These are phyloP conservation scores for Exophiala bonariae DNA, from an alignment of 2,329 filamentous ascomycete genomes.

Conservation along the genomic window DNA sequence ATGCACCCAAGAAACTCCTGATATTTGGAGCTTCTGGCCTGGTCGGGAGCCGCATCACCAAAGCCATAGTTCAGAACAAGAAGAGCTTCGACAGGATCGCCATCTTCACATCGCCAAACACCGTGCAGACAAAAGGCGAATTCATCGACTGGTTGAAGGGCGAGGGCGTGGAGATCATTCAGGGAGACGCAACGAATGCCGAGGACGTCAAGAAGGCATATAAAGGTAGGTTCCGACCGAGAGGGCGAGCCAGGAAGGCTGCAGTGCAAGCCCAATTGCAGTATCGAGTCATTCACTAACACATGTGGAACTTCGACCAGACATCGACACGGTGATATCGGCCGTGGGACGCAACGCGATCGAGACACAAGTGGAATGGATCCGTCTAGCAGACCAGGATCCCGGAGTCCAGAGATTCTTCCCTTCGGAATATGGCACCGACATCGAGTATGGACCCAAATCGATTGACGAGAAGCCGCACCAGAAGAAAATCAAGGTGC, in stretches of 20 bases:
- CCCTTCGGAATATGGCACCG: slow-evolving; percentile 67
- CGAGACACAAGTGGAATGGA: slow-evolving; percentile 59
- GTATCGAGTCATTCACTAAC: too few relatives aligned
- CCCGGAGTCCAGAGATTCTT: slow-evolving; percentile 61
- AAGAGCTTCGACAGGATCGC: slow-evolving; percentile 50
- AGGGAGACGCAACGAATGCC: slow-evolving; percentile 55
- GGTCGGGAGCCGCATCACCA: slow-evolving; percentile 52
- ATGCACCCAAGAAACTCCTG: slow-evolving; percentile 28
- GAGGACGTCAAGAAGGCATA: slow-evolving; percentile 57
- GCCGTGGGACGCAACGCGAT: slow-evolving; percentile 64
- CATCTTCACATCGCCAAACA: slow-evolving; percentile 58
- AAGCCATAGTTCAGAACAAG: slow-evolving; percentile 46
- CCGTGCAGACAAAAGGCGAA: slow-evolving; percentile 49
- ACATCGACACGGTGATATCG: slow-evolving; percentile 64
- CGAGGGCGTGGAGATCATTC: slow-evolving; percentile 53
- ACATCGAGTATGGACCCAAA: slow-evolving; percentile 59
- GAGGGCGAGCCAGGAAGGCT: too few relatives aligned
- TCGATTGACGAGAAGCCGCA: slow-evolving; percentile 65
- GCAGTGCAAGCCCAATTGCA: too few relatives aligned
- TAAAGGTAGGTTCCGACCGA: slow-evolving; percentile 39
- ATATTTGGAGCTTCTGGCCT: slow-evolving; percentile 56
- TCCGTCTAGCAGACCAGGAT: slow-evolving; percentile 57
- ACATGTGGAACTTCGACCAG: too few relatives aligned
- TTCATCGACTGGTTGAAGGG: slow-evolving; percentile 48
- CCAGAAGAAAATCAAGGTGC: slow-evolving; percentile 67